Percentiles rank a stretch among this genome's conserved stretches.
These are phyloP conservation scores for Hyaloscypha hepaticicola DNA, from an alignment of 495 filamentous ascomycete species.

Conservation along the genomic window DNA sequence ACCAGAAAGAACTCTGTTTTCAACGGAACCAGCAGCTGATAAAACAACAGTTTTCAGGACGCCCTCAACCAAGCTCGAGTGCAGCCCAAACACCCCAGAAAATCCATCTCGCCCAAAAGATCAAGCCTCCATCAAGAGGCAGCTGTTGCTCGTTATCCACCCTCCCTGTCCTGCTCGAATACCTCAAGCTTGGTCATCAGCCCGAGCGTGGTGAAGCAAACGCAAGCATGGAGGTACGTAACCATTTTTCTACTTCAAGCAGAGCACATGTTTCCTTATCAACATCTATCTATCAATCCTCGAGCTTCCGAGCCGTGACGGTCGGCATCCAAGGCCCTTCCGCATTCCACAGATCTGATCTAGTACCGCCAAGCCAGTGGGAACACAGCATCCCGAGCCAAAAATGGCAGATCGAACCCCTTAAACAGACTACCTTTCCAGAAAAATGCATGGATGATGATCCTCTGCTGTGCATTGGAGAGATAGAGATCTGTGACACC, in stretches of 20 bases:
- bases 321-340: not conserved
- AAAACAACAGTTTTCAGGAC: too few relatives aligned
- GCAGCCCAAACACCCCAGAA: too few relatives aligned
- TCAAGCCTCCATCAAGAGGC: too few relatives aligned
- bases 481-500: constrained; percentile 16
- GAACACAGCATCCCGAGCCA: not conserved
- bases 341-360: constrained; percentile 16
- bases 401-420: not conserved
- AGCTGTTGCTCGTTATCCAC: too few relatives aligned
- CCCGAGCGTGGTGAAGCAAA: not conserved
- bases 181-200: too few relatives aligned
- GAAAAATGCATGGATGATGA: not conserved
- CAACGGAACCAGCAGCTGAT: too few relatives aligned
- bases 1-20: too few relatives aligned
- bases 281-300: not conserved
- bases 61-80: too few relatives aligned
- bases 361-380: too few relatives aligned
- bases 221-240: constrained; percentile 14
- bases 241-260: not conserved
- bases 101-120: too few relatives aligned
- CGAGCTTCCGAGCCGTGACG: not conserved
- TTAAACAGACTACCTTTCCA: not conserved
- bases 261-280: not conserved
- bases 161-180: too few relatives aligned
- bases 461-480: not conserved